These are phyloP conservation scores for Solanum chilense DNA, from an alignment of 257 asterid species.

Conservation along the genomic window DNA sequence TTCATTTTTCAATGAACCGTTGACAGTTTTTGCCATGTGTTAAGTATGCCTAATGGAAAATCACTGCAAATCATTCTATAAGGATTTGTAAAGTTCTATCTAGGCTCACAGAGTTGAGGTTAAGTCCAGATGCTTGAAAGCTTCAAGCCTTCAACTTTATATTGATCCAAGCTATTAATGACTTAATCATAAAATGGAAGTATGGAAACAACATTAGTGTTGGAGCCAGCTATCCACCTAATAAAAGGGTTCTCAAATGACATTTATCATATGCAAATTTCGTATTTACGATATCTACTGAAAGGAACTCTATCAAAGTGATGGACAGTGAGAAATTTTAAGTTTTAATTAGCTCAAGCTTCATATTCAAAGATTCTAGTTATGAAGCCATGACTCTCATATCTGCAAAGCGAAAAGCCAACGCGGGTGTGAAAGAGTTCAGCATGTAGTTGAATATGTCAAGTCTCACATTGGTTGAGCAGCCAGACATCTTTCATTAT, in stretches of 20 bases:
- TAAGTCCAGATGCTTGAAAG: background rate
- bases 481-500: background rate
- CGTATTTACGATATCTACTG: background rate
- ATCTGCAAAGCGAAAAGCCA: background rate
- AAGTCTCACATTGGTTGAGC: background rate
- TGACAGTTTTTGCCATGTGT: background rate
- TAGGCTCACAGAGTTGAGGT: background rate
- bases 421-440: background rate
- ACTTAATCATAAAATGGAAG: background rate
- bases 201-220: background rate
- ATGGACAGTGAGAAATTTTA: background rate
- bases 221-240: background rate
- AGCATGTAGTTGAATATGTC: background rate
- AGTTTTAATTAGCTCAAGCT: background rate
- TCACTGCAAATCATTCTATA: background rate
- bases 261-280: background rate
- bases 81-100: background rate
- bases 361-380: background rate
- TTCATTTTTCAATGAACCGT: background rate
- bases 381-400: background rate
- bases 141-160: background rate
- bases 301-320: background rate
- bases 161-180: background rate
- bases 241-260: background rate
- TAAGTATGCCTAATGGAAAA: background rate